These are phyloP conservation scores for Pulveroboletus sp. DNA, from an alignment of 768 basidiomycete genomes.

Conservation along the genomic window DNA sequence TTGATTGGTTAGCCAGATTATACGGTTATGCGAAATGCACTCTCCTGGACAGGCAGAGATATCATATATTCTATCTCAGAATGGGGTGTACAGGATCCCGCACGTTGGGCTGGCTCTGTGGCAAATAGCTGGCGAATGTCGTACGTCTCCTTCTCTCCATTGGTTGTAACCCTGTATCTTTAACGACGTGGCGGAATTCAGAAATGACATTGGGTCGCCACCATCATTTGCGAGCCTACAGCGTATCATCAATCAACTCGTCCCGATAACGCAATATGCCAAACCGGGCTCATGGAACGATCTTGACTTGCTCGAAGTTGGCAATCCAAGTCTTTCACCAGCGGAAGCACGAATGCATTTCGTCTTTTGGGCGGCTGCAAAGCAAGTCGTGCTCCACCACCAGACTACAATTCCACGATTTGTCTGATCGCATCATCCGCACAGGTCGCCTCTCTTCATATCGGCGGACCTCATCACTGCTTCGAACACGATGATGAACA, in stretches of 20 bases:
- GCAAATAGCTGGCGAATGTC: constrained; percentile 52
- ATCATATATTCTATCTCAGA: constrained; percentile 52
- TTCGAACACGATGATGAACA: not conserved
- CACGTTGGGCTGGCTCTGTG: constrained; percentile 42
- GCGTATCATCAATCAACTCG: constrained; percentile 23
- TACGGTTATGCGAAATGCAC: constrained; percentile 9
- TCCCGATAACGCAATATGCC: constrained; percentile 48
- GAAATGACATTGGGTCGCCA: constrained; percentile 11
- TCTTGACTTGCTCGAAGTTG: constrained; percentile 52
- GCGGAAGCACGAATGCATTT: constrained; percentile 11
- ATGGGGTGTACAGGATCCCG: constrained; percentile 51
- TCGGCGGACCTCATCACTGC: constrained; percentile 6
- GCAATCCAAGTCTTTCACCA: constrained; percentile 40
- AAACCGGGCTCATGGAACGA: constrained; percentile 47
- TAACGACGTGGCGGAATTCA: not conserved
- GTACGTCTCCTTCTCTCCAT: constrained; percentile 22
- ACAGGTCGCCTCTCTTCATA: constrained; percentile 13
- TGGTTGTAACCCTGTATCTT: not conserved
- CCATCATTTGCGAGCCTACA: constrained; percentile 9
- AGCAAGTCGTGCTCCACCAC: not conserved
- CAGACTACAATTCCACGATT: not conserved
- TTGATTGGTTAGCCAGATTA: not conserved
- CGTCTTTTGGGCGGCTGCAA: constrained; percentile 12
- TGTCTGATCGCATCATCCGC: not conserved
- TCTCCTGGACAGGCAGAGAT: not conserved